These are phyloP conservation scores for Sporothrix protearum DNA, from an alignment of 2,329 filamentous ascomycete species.

Conservation along the genomic window DNA sequence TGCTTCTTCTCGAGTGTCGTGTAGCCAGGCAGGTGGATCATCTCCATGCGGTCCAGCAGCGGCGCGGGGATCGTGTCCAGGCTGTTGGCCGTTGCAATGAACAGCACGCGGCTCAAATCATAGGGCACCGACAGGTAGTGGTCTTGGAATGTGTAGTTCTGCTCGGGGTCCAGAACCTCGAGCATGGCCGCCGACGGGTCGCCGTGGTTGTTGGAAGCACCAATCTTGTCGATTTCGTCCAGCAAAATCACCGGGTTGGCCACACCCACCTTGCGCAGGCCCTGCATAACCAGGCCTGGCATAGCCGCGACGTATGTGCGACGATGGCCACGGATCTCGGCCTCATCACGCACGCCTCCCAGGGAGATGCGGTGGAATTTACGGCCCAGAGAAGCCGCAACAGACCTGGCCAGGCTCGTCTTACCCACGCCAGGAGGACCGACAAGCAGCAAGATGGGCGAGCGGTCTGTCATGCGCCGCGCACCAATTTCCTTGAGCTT, in stretches of 20 bases:
- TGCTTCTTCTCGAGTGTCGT: slow-evolving; percentile 96
- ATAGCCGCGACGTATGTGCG: slow-evolving; percentile 98
- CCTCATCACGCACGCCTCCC: slow-evolving; percentile 91
- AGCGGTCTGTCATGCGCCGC: slow-evolving; percentile 88
- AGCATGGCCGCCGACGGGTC: slow-evolving; percentile 97
- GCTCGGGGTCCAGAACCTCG: slow-evolving; percentile 94
- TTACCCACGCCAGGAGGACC: slow-evolving; percentile 95
- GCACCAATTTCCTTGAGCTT: slow-evolving; percentile 74
- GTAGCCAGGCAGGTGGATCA: slow-evolving; percentile 87
- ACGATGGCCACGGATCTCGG: slow-evolving; percentile 91
- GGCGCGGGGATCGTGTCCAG: slow-evolving; percentile 94
- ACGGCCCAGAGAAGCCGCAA: slow-evolving; percentile 84
- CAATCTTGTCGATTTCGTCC: slow-evolving; percentile 97
- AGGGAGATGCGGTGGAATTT: slow-evolving; percentile 98
- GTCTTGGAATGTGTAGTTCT: slow-evolving; percentile 91
- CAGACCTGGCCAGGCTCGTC: slow-evolving; percentile 88
- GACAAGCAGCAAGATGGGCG: slow-evolving; percentile 87
- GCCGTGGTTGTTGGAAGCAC: slow-evolving; percentile 84
- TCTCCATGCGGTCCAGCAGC: slow-evolving; percentile 94
- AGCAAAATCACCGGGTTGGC: slow-evolving; percentile 92
- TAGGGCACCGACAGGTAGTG: slow-evolving; percentile 96
- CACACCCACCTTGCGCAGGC: slow-evolving; percentile 90
- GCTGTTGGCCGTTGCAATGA: slow-evolving; percentile 94
- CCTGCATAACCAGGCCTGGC: slow-evolving; percentile 91
- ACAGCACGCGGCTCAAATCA: slow-evolving; percentile 92